A percentile compares a stretch with the other conserved stretches of the same genome.
These are phyloP conservation scores for Beta vulgaris DNA, from an alignment of 148 eudicot species.

Conservation along the genomic window DNA sequence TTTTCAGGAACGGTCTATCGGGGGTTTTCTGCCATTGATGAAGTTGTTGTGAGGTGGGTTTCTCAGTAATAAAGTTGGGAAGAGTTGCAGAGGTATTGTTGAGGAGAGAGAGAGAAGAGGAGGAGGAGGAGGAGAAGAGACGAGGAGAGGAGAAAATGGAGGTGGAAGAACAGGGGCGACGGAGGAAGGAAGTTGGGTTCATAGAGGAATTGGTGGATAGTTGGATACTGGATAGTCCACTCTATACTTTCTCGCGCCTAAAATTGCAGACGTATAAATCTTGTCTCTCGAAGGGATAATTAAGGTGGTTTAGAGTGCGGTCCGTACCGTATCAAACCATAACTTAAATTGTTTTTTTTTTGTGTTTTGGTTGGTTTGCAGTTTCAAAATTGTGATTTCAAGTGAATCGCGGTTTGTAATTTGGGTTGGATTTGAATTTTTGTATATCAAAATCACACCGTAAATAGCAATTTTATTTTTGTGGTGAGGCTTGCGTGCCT, in stretches of 20 bases:
- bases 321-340: too few species aligned
- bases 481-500: too few species aligned
- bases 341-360: too few species aligned
- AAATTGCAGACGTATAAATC: too few species aligned
- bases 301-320: too few species aligned
- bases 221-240: not conserved
- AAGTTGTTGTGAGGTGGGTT: constrained; percentile 4
- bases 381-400: too few species aligned
- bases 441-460: too few species aligned
- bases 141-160: not conserved
- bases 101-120: constrained; percentile 10
- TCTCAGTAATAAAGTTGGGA: not conserved
- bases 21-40: constrained; percentile 9
- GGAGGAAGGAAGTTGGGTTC: constrained; percentile 6
- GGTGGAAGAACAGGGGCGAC: not conserved
- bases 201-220: constrained; percentile 9
- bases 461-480: too few species aligned
- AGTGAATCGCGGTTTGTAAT: too few species aligned
- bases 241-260: not conserved
- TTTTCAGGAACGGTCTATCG: constrained; percentile 10
- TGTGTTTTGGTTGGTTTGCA: too few species aligned
- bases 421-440: too few species aligned
- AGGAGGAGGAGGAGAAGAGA: constrained; percentile 16
- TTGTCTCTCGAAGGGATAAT: too few species aligned
- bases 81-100: not conserved